Conservation (phyloP, 176 grass and related monocot genomes). For the Dactylis glomerata region DNA sequence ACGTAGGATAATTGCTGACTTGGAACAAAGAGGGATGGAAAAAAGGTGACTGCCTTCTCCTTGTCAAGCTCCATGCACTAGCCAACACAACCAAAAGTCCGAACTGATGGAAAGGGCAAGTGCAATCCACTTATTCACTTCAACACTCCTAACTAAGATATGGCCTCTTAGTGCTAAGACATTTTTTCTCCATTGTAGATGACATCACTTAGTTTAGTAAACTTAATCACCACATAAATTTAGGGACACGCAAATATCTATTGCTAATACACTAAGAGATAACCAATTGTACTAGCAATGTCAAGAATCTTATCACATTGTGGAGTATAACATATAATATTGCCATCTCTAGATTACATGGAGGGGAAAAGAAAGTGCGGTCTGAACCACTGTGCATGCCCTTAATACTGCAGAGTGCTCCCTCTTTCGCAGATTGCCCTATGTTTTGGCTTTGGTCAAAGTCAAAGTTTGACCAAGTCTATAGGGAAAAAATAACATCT, state of each 20-base stretch:
- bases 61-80: too few relatives aligned
- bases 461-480: too few relatives aligned
- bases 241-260: background rate
- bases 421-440: too few relatives aligned
- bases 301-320: too few relatives aligned
- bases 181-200: background rate
- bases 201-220: background rate
- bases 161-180: background rate
- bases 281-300: background rate
- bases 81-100: too few relatives aligned
- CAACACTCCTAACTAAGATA: background rate
- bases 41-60: background rate
- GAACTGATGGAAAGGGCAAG: too few relatives aligned
- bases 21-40: background rate
- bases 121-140: too few relatives aligned
- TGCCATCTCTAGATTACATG: background rate
- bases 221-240: background rate
- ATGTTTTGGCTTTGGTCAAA: too few relatives aligned
- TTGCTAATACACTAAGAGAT: background rate
- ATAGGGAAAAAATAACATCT: too few relatives aligned
- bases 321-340: background rate
- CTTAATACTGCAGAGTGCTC: constrained; percentile 4
- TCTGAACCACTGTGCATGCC: background rate
- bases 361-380: background rate
- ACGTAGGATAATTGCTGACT: background rate